Percentiles rank a stretch among this genome's conserved stretches.
Evolutionary conservation across 352 stramenopile genomes (phyloP).

Genomic region (Pythium insidiosum): DNA sequence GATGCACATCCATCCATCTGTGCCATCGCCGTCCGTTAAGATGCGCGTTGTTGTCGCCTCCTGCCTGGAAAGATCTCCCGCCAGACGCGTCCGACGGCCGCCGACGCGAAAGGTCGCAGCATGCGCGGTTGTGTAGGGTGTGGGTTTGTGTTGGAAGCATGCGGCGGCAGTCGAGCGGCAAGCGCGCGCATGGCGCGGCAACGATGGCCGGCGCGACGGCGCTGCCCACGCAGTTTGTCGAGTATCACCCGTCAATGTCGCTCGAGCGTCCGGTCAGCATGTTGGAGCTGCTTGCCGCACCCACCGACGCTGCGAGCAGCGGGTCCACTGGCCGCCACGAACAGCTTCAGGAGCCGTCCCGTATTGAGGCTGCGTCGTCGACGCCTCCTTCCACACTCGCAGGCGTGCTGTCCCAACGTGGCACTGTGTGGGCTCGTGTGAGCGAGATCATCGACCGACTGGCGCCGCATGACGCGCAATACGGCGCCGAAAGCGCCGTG

Average conservation of each 20-base stretch:
- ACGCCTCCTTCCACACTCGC: not conserved
- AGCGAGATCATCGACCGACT: constrained; percentile 23
- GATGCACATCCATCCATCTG: no score
- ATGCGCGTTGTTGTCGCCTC: no score
- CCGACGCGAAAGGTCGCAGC: no score
- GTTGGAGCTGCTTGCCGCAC: constrained; percentile 15
- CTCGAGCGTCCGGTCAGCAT: constrained; percentile 28
- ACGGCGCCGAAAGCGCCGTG: constrained; percentile 25
- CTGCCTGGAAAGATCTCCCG: no score
- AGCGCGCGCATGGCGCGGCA: constrained; percentile 4
- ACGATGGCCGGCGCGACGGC: not conserved
- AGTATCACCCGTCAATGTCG: constrained; percentile 70
- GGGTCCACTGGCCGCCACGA: not conserved
- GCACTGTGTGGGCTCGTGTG: constrained; percentile 4
- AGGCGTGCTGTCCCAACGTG: constrained; percentile 1
- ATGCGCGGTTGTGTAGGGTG: no score
- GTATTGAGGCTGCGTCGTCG: not conserved
- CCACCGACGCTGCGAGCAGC: no score
- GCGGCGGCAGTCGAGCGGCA: not conserved
- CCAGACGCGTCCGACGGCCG: no score
- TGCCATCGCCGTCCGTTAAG: no score
- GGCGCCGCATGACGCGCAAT: constrained; percentile 14
- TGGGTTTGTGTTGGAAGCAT: no score
- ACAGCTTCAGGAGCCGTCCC: not conserved
- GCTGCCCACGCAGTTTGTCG: constrained; percentile 23